phyloP scores from a whole-genome alignment of 2,329 filamentous ascomycete genomes.

The Pseudofabraea citricarpa region DNA sequence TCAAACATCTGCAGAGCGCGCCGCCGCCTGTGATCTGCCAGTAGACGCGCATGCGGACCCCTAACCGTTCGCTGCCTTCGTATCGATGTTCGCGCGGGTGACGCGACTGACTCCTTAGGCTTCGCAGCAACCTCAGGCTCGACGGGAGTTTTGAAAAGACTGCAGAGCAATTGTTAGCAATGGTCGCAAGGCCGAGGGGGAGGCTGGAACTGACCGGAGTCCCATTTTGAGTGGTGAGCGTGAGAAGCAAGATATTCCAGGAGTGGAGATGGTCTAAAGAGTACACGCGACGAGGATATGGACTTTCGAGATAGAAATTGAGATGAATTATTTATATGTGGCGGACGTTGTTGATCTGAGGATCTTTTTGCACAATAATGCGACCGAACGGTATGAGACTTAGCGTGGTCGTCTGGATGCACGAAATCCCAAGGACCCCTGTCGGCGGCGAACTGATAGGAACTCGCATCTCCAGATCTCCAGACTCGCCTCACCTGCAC shows the following conservation, averaged over 20 bases:
- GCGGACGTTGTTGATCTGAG: slow-evolving; percentile 12
- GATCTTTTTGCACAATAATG: neutral
- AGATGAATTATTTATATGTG: too few species aligned
- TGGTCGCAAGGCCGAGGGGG: slow-evolving; percentile 9
- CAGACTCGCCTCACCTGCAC: neutral
- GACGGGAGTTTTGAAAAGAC: slow-evolving; percentile 25
- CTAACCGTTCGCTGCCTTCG: slow-evolving; percentile 20
- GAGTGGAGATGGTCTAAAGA: neutral
- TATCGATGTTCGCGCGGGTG: slow-evolving; percentile 25
- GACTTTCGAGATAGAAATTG: neutral
- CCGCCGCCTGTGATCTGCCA: slow-evolving; percentile 17
- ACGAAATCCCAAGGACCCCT: too few species aligned
- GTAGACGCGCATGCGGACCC: slow-evolving; percentile 12
- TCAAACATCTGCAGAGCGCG: slow-evolving; percentile 13
- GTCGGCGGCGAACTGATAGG: neutral
- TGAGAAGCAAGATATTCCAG: neutral
- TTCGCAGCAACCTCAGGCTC: slow-evolving; percentile 23
- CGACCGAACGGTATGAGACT: too few species aligned
- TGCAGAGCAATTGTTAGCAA: slow-evolving; percentile 18
- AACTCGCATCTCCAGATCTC: neutral
- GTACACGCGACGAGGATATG: slow-evolving; percentile 14
- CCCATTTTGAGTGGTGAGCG: slow-evolving; percentile 22
- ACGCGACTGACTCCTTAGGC: slow-evolving; percentile 21
- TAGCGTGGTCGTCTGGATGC: too few species aligned
- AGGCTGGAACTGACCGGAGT: slow-evolving; percentile 23